Conservation (phyloP, 805 yeast species). For the Candida yuanshanica region DNA sequence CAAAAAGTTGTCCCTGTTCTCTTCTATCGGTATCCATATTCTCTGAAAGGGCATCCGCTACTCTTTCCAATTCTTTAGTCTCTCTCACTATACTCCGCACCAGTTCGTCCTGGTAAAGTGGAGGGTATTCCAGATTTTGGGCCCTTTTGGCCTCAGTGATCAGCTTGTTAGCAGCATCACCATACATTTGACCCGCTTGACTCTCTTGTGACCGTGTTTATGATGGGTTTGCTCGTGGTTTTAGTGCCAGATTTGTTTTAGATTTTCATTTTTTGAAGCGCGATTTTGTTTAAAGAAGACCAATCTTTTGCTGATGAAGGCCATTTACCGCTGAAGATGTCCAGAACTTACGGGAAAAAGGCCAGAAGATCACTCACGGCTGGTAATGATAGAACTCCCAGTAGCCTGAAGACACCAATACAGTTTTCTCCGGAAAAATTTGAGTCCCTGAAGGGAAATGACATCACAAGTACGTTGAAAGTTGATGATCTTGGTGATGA, state of each 20-base stretch:
- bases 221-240: neutral
- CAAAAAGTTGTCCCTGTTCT: constrained; percentile 51
- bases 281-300: neutral
- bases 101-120: constrained; percentile 67
- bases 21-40: constrained; percentile 33
- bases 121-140: constrained; percentile 53
- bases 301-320: neutral
- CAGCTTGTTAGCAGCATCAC: constrained; percentile 81
- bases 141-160: constrained; percentile 81
- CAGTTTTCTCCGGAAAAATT: neutral
- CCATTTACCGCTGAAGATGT: neutral
- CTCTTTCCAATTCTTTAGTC: constrained; percentile 53
- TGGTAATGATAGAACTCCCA: neutral
- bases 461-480: neutral
- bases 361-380: neutral
- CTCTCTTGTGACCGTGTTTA: neutral
- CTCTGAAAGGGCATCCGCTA: constrained; percentile 43
- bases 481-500: neutral
- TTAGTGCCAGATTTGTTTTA: neutral
- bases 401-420: neutral
- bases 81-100: constrained; percentile 70
- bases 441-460: neutral
- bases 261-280: neutral
- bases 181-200: constrained; percentile 59
- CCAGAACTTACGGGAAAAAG: constrained; percentile 2